Base-by-base conservation (phyloP, 2,329 filamentous ascomycete species). In the Clarireedia homoeocarpa region DNA sequence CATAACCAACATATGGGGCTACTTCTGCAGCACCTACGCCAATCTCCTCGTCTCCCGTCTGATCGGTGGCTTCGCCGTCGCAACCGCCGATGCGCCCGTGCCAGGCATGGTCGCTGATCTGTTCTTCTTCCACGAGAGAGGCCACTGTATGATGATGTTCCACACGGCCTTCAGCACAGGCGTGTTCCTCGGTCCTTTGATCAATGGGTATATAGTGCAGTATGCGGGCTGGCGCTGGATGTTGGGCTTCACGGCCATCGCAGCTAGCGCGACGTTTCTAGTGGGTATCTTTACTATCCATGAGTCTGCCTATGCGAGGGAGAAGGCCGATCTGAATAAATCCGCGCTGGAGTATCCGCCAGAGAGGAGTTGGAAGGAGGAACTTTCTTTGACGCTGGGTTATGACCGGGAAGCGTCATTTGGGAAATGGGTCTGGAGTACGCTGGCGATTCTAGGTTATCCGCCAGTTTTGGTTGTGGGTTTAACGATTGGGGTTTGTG, bases 121-220 rank as follows among this genome's bases (percentile, higher is more conserved):
- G 61, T 70, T 72, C 34, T 64, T 62, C 34, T 57, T 66, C 12
- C 63, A 71, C 24, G 64, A 71, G 44, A 64, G 71, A 14, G 72
- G 71, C 1, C 65, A 69, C 48, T 69, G 65, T 46, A 65, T 73
- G 64, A 72, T 73, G 71, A 66, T 70, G 39, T 73, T 74, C 48
- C 68, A 72, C 51, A 59, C 71, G 14, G 69, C 71, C 4, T 58
- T 74, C 52, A 66, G 67, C 2, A 61, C 63, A 10, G 72, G 72
- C 3, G 62, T 73, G 9, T 73, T 73, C 45, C 27, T 30, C 27
- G 71, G 72, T 0, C 72, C 72, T 0, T 49, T 72, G 20, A 73
- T 70, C 44, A 70, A 69, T 56, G 66, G 63, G 1, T 69, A 62
- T 46, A 34, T 57, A 17, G 60, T 69, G 17, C 63, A 66, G 14